Evolutionary conservation across 805 yeast species (phyloP).

Genomic region (Jamesozyma lodderae): DNA sequence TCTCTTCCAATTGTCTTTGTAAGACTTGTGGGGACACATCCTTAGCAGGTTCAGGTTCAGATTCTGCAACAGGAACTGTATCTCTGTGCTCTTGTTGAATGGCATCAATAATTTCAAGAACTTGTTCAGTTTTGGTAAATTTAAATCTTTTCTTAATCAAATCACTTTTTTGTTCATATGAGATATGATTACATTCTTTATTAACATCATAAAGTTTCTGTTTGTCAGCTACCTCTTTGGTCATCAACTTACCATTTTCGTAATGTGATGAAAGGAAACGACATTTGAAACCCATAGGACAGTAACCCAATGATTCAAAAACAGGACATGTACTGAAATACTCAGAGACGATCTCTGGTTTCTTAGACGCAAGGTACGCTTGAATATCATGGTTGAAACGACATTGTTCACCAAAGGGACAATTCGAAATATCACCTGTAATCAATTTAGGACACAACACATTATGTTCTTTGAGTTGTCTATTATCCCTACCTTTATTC

Average conservation of each 20-base stretch:
- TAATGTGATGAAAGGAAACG: constrained; percentile 75
- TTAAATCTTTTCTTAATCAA: constrained; percentile 46
- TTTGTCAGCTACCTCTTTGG: not conserved
- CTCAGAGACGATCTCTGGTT: constrained; percentile 57
- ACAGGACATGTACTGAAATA: constrained; percentile 59
- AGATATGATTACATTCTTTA: constrained; percentile 57
- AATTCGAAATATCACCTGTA: constrained; percentile 40
- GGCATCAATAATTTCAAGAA: constrained; percentile 57
- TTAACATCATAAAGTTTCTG: constrained; percentile 25
- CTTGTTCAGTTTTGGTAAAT: constrained; percentile 47
- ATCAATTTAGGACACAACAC: constrained; percentile 57
- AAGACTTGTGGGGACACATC: constrained; percentile 13
- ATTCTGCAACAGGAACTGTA: constrained; percentile 18
- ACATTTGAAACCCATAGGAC: constrained; percentile 90
- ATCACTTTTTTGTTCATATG: constrained; percentile 32
- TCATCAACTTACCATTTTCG: not conserved
- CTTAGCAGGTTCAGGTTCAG: not conserved
- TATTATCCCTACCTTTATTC: constrained; percentile 71
- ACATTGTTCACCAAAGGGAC: constrained; percentile 69
- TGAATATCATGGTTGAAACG: constrained; percentile 67
- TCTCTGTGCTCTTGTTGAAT: constrained; percentile 34
- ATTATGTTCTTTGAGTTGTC: constrained; percentile 54
- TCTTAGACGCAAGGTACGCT: constrained; percentile 55
- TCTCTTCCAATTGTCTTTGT: constrained; percentile 22
- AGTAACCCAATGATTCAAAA: constrained; percentile 67